Evolutionary conservation across 169 alveolate species (phyloP).

Genomic region (Theileria luwenshuni): DNA sequence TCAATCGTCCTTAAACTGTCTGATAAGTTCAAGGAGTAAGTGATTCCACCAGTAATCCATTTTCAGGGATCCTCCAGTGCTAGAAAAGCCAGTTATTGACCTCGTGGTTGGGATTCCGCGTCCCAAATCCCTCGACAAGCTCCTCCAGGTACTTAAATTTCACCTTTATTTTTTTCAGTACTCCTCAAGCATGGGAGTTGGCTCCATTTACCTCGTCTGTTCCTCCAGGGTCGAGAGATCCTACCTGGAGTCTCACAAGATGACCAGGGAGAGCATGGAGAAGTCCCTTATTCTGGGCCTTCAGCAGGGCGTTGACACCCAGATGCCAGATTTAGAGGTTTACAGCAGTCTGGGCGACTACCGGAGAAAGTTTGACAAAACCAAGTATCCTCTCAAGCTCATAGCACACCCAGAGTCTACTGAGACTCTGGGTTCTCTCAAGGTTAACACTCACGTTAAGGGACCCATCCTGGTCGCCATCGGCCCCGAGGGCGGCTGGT

Average conservation of each 20-base stretch:
- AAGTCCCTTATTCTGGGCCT: constrained; percentile 53
- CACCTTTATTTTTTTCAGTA: constrained; percentile 32
- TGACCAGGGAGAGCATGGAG: constrained; percentile 42
- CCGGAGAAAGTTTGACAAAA: constrained; percentile 16
- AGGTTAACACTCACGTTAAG: constrained; percentile 8
- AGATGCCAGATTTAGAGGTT: constrained; percentile 48
- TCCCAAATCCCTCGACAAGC: constrained; percentile 75
- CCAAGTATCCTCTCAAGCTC: constrained; percentile 7
- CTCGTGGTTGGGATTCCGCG: constrained; percentile 77
- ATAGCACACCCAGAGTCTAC: constrained; percentile 55
- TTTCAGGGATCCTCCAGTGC: constrained; percentile 7
- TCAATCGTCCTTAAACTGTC: constrained; percentile 28
- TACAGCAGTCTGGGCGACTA: constrained; percentile 47
- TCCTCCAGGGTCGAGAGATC: constrained; percentile 71
- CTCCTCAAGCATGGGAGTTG: constrained; percentile 77
- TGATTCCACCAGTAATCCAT: background rate
- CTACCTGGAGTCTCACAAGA: constrained; percentile 63
- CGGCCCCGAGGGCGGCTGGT: constrained; percentile 83
- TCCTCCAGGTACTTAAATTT: constrained; percentile 39
- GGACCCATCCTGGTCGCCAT: constrained; percentile 77
- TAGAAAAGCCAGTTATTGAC: constrained; percentile 67
- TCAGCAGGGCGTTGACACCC: constrained; percentile 65
- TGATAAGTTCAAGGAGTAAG: constrained; percentile 30
- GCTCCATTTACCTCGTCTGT: constrained; percentile 70
- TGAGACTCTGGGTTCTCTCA: constrained; percentile 61